Evolutionary conservation across 192 early-diverging fungal genomes (phyloP), one percentile per base, ranked within the genome.

Genomic region (Backusella tuberculispora): DNA sequence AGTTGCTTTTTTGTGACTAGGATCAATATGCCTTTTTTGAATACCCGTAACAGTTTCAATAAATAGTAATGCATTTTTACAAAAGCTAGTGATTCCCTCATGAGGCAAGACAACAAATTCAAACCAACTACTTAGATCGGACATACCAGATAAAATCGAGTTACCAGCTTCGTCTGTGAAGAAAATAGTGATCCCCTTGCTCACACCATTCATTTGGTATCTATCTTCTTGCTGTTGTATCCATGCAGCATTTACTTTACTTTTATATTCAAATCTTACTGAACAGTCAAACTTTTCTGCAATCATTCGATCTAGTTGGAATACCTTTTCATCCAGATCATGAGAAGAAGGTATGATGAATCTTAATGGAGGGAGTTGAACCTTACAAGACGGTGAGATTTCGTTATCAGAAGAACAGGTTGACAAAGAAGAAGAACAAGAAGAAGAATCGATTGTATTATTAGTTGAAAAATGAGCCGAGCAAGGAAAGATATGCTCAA

Each of bases 401-500:
- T 34, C 21, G 29, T 12, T 21, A 4, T 9, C 37, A 6, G 63
- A 29, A 5, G 6, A 6, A 14, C 5, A 0, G 6, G 24, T 65
- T 13, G 19, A 24, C 26, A 21, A 13, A 65, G 6, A 65, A 34
- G 26, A 65, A 65, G 6, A 8, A 34, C 13, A 6, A 34, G 63
- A n/a, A n/a, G 0, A n/a, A 48, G 1, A 15, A n/a, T 48, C 47
- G 17, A 15, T 48, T 12, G 47, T n/a, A 48, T n/a, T 12, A 15
- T n/a, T 12, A 15, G 42, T 41, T 8, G 66, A 44, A 45, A 19
- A 70, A 8, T 24, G 68, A n/a, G 53, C 53, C 8, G 53, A 24
- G 53, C 43, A 17, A 95, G 95, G 15, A 94, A 53, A 72, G 15
- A 74, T 42, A 44, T 77, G 63, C 1, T 34, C 15, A 5, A 53